Base-by-base conservation (phyloP, 2,329 filamentous ascomycete species). In the Talaromyces rugulosus region DNA sequence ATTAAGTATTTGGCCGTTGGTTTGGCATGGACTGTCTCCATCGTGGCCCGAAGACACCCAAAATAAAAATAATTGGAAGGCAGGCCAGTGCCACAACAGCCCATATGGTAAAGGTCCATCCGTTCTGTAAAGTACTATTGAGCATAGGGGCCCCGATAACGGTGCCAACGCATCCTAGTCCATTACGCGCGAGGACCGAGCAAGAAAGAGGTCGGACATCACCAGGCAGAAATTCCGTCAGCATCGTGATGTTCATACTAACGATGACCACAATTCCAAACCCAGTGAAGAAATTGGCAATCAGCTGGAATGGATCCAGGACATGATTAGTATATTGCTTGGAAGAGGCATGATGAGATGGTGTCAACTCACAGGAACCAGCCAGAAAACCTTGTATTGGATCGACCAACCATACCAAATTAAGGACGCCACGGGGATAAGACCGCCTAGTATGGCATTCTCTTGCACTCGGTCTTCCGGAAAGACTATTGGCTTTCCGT, bases 361-460 rank as follows among this genome's bases (percentile, higher is more conserved):
- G 5, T 6, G n/a, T 44, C 12, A 42, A 54, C 59, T 61, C 36
- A 61, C 59, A 18, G 60, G 60, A 14, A 40, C 51, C 11, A 58
- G 55, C 60, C 60, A 62, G 36, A 53, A 62, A 23, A 62, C 47
- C 16, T 52, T 56, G 18, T 62, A 33, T 8, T 62, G 44, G 8
- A 56, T 51, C 9, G 60, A 47, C 60, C 60, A 62, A 6, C 60
- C 60, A 58, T 58, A 62, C 60, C 60, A 62, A 18, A 62, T 4
- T 12, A 62, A 47, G 4, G 60, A 50, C 12, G 36, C 56, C 14
- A 54, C 27, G 23, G 55, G 56, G 9, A 62, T 50, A 8, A 58
- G 23, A 31, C 55, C 60, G 0, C 27, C 60, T 9, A 58, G 5
- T 36, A 34, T 34, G 14, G 56, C 50, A 27, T 62, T 62, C 31